Base-by-base conservation (phyloP, 805 yeast species). In the Kockiozyma suomiensis region DNA sequence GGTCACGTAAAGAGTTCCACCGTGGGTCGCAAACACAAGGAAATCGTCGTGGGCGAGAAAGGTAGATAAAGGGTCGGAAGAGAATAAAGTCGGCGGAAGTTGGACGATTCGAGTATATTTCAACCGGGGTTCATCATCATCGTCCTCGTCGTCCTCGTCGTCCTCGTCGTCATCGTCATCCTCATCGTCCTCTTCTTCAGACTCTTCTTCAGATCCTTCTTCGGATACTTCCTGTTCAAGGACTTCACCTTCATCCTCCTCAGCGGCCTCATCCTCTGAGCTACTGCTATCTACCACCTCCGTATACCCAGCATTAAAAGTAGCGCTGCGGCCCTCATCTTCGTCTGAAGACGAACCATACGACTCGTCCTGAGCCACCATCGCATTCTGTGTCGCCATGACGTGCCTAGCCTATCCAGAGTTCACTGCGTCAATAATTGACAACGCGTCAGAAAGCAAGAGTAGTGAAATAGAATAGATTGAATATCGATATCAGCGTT, bases 21-120 rank as follows among this genome's bases (percentile, higher is more conserved):
- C 83, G 66, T 94, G 97, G 0, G 97, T 90, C 0, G 96, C 98
- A 76, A 90, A 88, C 10, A 88, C 83, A 61, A 87, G 83, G 38
- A 86, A 78, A 1, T 77, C 72, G 2, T 85, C 87, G 56, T 81
- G 80, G 58, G 88, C 82, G 17, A 78, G 74, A 61, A 87, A 83
- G 0, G 90, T 75, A 1, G 97, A 89, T 0, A 94, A 81, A 0
- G 96, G 87, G 70, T 94, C 97, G 49, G 82, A 81, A 41, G 74
- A 76, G 73, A 90, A 89, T 68, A 92, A 85, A 15, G 84, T 80
- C 0, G 83, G 72, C 0, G 97, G 96, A 0, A 92, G 77, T 43
- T 81, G 79, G 4, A 80, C 77, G 17, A 91, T 74, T 50, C 98
- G 78, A 6, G 89, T 77, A 69, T 93, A 94, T 64, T 87, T 87